A percentile compares a stretch with the other conserved stretches of the same genome.
These are phyloP conservation scores for Plasmodium vivax DNA, from an alignment of 169 alveolate genomes.

Conservation along the genomic window DNA sequence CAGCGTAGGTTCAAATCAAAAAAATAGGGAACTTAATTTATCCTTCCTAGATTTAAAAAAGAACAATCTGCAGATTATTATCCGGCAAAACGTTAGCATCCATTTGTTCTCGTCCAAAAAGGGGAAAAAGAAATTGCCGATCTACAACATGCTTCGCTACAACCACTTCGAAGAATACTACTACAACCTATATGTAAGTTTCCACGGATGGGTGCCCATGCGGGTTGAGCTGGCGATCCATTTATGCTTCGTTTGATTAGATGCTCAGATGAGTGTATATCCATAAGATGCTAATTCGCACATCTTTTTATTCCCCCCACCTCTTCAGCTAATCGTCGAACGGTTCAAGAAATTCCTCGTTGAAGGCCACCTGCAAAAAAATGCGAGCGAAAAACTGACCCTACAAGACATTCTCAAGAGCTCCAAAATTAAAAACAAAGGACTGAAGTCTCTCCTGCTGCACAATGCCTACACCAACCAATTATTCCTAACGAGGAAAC, in stretches of 20 bases:
- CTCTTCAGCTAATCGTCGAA: conserved; percentile 28
- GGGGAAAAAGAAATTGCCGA: neutral
- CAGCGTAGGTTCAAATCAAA: neutral
- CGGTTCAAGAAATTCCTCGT: conserved; percentile 18
- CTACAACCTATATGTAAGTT: conserved; percentile 58
- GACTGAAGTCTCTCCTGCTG: conserved; percentile 10
- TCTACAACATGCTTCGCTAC: conserved; percentile 64
- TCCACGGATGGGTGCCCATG: neutral
- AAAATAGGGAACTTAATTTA: conserved; percentile 12
- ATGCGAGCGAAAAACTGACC: neutral
- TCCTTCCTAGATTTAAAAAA: conserved; percentile 41
- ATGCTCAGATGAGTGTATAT: neutral
- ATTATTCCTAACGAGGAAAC: conserved; percentile 43
- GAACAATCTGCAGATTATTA: conserved; percentile 22
- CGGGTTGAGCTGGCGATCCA: neutral
- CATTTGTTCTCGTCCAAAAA: conserved; percentile 42
- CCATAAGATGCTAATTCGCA: neutral
- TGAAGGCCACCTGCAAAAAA: neutral
- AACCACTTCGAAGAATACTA: conserved; percentile 63
- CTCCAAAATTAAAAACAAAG: conserved; percentile 36
- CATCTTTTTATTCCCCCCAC: neutral
- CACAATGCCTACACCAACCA: conserved; percentile 66
- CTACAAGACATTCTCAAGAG: conserved; percentile 19
- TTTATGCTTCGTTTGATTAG: neutral
- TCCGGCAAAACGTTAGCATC: conserved; percentile 8